Percentiles rank a stretch among this genome's conserved stretches.
These are phyloP conservation scores for Benincasa hispida DNA, from an alignment of 306 rosid species.

Conservation along the genomic window DNA sequence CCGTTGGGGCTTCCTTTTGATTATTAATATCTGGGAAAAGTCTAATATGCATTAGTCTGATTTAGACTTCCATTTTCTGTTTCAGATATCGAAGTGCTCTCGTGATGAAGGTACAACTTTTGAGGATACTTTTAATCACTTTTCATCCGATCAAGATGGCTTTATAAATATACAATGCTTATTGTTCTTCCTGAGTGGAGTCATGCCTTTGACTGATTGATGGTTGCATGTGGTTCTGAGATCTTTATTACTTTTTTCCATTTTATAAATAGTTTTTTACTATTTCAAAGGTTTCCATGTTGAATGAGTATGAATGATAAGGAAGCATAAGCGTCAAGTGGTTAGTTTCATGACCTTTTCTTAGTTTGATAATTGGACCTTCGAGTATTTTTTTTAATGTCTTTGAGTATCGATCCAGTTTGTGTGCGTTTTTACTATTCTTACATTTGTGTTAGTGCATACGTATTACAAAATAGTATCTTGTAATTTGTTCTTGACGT, in stretches of 20 bases:
- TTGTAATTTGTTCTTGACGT: neutral
- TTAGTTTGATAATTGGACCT: neutral
- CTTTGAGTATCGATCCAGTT: too few relatives aligned
- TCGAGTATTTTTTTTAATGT: neutral
- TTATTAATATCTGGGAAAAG: too few relatives aligned
- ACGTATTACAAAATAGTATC: neutral
- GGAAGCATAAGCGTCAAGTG: neutral
- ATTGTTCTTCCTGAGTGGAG: neutral
- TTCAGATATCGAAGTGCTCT: conserved; percentile 96
- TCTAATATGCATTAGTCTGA: conserved; percentile 18
- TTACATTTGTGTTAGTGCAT: neutral
- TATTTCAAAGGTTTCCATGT: neutral
- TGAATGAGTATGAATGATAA: neutral
- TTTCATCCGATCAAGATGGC: neutral
- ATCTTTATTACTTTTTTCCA: neutral
- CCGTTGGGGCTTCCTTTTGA: neutral
- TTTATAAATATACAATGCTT: neutral
- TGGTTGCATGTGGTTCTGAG: neutral
- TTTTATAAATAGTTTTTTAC: neutral
- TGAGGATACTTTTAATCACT: neutral
- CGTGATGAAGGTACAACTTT: conserved; percentile 72
- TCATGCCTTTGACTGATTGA: neutral
- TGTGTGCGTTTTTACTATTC: neutral
- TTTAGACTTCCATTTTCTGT: conserved; percentile 26
- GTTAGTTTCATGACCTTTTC: neutral